Base-by-base conservation (phyloP, 129 eudicot genomes). In the Gnaphalium uliginosum region DNA sequence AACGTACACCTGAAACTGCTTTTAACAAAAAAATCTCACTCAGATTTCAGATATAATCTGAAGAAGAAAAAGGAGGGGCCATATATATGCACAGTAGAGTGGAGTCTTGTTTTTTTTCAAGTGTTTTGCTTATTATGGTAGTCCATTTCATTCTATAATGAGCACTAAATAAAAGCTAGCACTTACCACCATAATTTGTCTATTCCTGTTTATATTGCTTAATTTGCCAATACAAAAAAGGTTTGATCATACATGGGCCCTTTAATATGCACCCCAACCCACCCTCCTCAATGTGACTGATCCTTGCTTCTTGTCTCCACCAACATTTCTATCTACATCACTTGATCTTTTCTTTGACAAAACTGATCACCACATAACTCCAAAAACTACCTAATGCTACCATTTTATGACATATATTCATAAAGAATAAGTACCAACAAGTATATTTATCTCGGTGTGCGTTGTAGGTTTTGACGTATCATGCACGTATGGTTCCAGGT, bases 161-260 rank as follows among this genome's bases (percentile, higher is more conserved):
- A 92, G 83, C 96, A 90, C 89, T 86, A 80, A 85, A 69, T 77
- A 80, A 72, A 79, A 72, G 83, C 89, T 81, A 83, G 89, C 90
- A 64, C 83, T 84, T 79, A 81, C 96, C 97, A 92, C 97, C 92
- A 85, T 80, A 83, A 65, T 72, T 85, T 92, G 97, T 89, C 93
- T 73, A 67, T 81, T 85, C 85, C 67, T 84, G 73, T 82, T 61
- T 81, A 63, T 56, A 71, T 61, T 83, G 81, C 83, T 71, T 78
- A 46, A 13, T 46, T 46, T 79, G 79, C 77, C 71, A 26, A 77
- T 66, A 68, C 79, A 69, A 46, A 66, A 78, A 81, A 79, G 56
- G 81, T 76, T 69, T 76, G 74, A 77, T 22, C 78, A 78, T 84
- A 50, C 48, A 72, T 51, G 87, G 86, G 87, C 75, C 86, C 89